Evolutionary conservation across 2,329 filamentous ascomycete species (phyloP).

Genomic region (Fusarium pseudoanthophilum): DNA sequence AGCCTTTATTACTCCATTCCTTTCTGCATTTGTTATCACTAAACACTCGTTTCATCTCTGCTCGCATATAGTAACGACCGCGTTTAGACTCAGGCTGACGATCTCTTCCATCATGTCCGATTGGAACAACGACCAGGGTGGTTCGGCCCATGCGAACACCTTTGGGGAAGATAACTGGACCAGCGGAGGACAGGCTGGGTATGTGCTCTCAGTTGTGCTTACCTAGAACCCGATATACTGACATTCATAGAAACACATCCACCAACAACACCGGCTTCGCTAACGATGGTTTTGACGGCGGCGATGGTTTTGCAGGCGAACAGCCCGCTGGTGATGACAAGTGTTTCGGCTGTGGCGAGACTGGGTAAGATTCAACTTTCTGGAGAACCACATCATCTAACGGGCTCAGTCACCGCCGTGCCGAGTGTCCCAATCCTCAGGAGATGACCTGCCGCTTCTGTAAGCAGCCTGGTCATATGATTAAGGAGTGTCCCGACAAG

Average conservation of each 20-base stretch:
- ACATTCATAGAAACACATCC: slow-evolving; percentile 7
- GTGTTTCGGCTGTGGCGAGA: slow-evolving; percentile 53
- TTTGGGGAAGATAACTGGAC: slow-evolving; percentile 7
- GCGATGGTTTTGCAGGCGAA: neutral
- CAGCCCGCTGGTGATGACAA: slow-evolving; percentile 27
- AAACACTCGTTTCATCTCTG: neutral
- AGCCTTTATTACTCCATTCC: no score
- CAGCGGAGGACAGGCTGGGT: neutral
- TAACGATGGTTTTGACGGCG: slow-evolving; percentile 2
- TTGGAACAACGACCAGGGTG: slow-evolving; percentile 21
- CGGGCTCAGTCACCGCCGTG: slow-evolving; percentile 45
- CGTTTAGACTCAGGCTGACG: neutral
- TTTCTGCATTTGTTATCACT: neutral
- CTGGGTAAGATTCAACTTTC: slow-evolving; percentile 43
- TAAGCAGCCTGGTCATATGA: slow-evolving; percentile 63
- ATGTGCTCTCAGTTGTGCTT: neutral
- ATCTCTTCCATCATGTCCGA: slow-evolving; percentile 15
- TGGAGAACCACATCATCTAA: neutral
- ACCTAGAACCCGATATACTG: neutral
- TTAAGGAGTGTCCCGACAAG: slow-evolving; percentile 71
- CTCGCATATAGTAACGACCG: neutral
- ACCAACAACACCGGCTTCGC: slow-evolving; percentile 3
- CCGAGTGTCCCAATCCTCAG: slow-evolving; percentile 50
- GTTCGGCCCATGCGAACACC: slow-evolving; percentile 2
- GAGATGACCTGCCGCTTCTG: slow-evolving; percentile 57